A percentile compares a stretch with the other conserved stretches of the same genome.
Evolutionary conservation across 345 rosid genomes (phyloP).

Genomic region (Sisymbrium altissimum): DNA sequence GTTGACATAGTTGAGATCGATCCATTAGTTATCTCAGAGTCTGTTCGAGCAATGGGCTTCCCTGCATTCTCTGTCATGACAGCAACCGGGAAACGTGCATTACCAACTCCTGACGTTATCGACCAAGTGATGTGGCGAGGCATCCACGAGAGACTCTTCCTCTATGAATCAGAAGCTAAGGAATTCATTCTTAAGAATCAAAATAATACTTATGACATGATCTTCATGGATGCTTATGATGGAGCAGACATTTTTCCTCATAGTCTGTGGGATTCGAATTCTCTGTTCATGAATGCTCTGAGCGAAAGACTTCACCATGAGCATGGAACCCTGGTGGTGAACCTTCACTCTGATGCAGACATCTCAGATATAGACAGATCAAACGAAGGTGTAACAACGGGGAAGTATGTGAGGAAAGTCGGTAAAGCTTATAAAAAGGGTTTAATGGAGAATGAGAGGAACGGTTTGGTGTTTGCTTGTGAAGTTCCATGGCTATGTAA

Average conservation of each 20-base stretch:
- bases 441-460: constrained; percentile 36
- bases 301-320: constrained; percentile 51
- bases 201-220: constrained; percentile 49
- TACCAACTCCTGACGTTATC: constrained; percentile 40
- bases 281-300: constrained; percentile 62
- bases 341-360: constrained; percentile 74
- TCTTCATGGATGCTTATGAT: constrained; percentile 91
- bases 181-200: constrained; percentile 48
- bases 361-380: constrained; percentile 27
- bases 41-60: constrained; percentile 78
- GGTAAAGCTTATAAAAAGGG: constrained; percentile 58
- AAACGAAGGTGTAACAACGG: constrained; percentile 33
- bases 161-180: constrained; percentile 76
- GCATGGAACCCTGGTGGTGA: constrained; percentile 85
- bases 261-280: constrained; percentile 72
- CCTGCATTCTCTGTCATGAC: constrained; percentile 67
- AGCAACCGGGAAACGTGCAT: constrained; percentile 42
- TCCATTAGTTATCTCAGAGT: constrained; percentile 75
- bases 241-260: constrained; percentile 87
- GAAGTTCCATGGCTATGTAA: constrained; percentile 84
- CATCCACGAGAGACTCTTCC: constrained; percentile 76
- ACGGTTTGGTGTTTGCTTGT: constrained; percentile 53
- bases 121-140: constrained; percentile 78
- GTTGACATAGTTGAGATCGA: constrained; percentile 79
- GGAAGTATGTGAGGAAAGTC: constrained; percentile 53